A percentile compares a stretch with the other conserved stretches of the same genome.
phyloP scores from a whole-genome alignment of 305 asterid species.

The Ruellia speciosa region DNA sequence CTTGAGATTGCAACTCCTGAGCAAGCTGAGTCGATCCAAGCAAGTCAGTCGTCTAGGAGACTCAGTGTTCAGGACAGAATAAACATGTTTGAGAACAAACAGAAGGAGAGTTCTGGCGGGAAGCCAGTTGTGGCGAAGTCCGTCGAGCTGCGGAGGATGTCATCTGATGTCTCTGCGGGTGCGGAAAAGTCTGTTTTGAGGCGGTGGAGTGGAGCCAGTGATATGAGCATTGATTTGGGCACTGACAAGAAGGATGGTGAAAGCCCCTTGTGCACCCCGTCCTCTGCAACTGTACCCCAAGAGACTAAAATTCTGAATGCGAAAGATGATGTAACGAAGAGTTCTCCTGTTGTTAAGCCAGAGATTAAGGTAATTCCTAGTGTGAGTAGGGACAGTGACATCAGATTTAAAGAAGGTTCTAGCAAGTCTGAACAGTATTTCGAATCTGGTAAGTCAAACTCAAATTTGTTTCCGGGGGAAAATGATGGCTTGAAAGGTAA shows the following conservation, averaged over 20 bases:
- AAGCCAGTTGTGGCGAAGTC: conserved; percentile 45
- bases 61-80: conserved; percentile 79
- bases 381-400: conserved; percentile 23
- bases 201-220: conserved; percentile 83
- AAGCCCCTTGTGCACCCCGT: conserved; percentile 44
- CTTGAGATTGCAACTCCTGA: conserved; percentile 31
- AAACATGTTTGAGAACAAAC: conserved; percentile 68
- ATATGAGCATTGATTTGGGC: conserved; percentile 68
- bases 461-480: conserved; percentile 18
- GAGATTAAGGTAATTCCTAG: conserved; percentile 27
- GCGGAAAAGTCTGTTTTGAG: conserved; percentile 53
- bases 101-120: conserved; percentile 59
- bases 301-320: conserved; percentile 26
- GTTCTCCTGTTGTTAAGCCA: conserved; percentile 23
- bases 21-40: conserved; percentile 30
- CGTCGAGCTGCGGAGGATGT: conserved; percentile 49
- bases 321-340: conserved; percentile 25
- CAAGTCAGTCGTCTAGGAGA: conserved; percentile 42
- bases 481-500: conserved; percentile 2
- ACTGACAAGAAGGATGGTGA: conserved; percentile 53
- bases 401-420: conserved; percentile 26
- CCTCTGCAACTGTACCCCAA: conserved; percentile 34
- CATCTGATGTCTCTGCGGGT: conserved; percentile 51
- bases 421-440: conserved; percentile 29
- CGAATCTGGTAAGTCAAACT: conserved; percentile 23